Evolutionary conservation across 805 yeast species (phyloP), one percentile per base, ranked within the genome.

Genomic region (Pichia manshurica): DNA sequence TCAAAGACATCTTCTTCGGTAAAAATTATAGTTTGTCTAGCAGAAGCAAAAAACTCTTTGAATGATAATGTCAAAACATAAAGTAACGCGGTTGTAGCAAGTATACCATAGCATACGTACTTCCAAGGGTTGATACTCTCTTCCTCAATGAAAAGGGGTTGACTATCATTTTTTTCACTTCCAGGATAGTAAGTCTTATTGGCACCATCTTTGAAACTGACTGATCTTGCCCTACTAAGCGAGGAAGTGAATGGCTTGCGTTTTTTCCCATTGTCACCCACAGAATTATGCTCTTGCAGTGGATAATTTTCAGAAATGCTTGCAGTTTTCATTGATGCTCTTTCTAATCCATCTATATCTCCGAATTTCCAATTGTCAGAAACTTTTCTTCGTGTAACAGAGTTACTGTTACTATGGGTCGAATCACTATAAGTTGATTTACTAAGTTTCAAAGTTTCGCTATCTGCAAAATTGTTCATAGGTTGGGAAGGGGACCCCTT

Each of bases 341-440:
- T 42, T 21, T 46, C 50, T 19, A 44, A 39, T 5, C 39, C 47
- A 32, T 48, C 51, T 23, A 41, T 42, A 25, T 48, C 50, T 13
- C 52, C 47, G 13, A 32, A 49, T 25, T 35, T 28, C 51, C 49
- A 45, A 25, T 32, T 32, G 38, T 17, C 22, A 7, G 25, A 36
- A 2, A 16, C 23, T 20, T 12, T 22, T 13, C 19, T 33, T 42
- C 23, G 13, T 15, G 17, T 12, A 36, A 17, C 16, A 2, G 37
- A 19, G 20, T n/a, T 16, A 19, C 22, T 39, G 29, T 15, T 25
- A 7, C 17, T 23, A 15, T 39, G 32, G n/a, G 20, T 7, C 12
- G 22, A 41, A 8, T n/a, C 36, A n/a, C 36, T 17, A n/a, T 17
- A 33, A 7, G 6, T n/a, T 15, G 16, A 15, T n/a, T n/a, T 33